These are phyloP conservation scores for Citeromyces hawaiiensis DNA, from an alignment of 1,139 yeast species.

Conservation along the genomic window DNA sequence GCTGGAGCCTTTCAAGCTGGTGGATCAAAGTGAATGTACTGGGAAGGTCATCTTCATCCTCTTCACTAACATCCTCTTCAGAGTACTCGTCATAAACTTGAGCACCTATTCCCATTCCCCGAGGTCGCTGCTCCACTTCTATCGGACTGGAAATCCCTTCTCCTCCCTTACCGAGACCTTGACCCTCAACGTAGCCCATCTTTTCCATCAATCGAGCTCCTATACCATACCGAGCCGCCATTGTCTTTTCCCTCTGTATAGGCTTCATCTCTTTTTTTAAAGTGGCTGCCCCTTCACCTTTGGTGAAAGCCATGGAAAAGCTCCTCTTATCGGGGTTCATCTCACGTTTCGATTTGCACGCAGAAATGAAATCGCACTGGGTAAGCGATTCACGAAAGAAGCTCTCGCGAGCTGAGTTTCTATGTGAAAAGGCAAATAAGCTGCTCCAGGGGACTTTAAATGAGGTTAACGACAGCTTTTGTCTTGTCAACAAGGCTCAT, in stretches of 20 bases:
- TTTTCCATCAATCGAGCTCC: constrained; percentile 70
- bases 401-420: constrained; percentile 19
- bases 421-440: constrained; percentile 21
- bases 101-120: constrained; percentile 66
- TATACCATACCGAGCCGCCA: constrained; percentile 44
- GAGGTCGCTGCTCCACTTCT: constrained; percentile 52
- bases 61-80: constrained; percentile 7
- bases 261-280: neutral
- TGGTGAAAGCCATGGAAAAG: neutral
- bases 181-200: constrained; percentile 83
- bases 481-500: constrained; percentile 8
- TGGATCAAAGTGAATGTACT: constrained; percentile 25
- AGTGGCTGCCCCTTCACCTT: neutral
- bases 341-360: neutral
- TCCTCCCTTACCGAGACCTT: constrained; percentile 63
- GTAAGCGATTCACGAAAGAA: constrained; percentile 19
- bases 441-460: constrained; percentile 11
- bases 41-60: constrained; percentile 15
- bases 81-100: constrained; percentile 21
- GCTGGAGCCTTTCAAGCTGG: constrained; percentile 21
- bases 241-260: neutral
- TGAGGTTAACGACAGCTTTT: constrained; percentile 6
- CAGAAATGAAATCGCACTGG: constrained; percentile 11
- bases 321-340: neutral
- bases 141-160: constrained; percentile 74